Conservation (phyloP, 2,329 filamentous ascomycete genomes). For the Saccharata proteae region DNA sequence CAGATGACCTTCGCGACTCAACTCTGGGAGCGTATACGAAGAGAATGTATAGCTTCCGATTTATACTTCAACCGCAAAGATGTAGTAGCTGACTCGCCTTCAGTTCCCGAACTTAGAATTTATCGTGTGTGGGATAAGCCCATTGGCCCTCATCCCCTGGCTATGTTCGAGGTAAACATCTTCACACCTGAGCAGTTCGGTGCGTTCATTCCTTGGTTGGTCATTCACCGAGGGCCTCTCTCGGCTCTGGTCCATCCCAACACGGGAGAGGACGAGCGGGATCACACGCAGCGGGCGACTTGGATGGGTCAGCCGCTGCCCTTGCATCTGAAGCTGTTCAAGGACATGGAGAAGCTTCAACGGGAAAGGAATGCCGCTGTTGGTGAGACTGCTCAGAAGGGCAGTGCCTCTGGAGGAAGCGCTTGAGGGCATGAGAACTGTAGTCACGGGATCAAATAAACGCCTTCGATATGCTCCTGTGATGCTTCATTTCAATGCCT, state of each 20-base stretch:
- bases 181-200: constrained; percentile 82
- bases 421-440: no score
- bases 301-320: constrained; percentile 62
- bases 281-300: constrained; percentile 57
- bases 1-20: constrained; percentile 58
- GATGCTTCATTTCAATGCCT: no score
- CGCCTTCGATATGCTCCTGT: no score
- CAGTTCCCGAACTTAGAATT: constrained; percentile 74
- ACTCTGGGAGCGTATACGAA: constrained; percentile 65
- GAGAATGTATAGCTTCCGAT: constrained; percentile 51
- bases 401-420: no score
- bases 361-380: neutral
- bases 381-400: neutral
- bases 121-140: constrained; percentile 68
- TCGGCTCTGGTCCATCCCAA: constrained; percentile 77
- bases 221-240: constrained; percentile 68
- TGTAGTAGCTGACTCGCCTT: neutral
- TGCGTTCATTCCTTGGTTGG: constrained; percentile 75
- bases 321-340: constrained; percentile 44
- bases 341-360: constrained; percentile 13
- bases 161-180: constrained; percentile 88
- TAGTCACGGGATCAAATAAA: no score
- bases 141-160: constrained; percentile 68
- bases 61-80: neutral
- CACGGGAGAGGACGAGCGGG: constrained; percentile 48